Evolutionary conservation across 1,284 basidiomycete species (phyloP), one percentile per base, ranked within the genome.

Genomic region (Psilocybe mexicana): DNA sequence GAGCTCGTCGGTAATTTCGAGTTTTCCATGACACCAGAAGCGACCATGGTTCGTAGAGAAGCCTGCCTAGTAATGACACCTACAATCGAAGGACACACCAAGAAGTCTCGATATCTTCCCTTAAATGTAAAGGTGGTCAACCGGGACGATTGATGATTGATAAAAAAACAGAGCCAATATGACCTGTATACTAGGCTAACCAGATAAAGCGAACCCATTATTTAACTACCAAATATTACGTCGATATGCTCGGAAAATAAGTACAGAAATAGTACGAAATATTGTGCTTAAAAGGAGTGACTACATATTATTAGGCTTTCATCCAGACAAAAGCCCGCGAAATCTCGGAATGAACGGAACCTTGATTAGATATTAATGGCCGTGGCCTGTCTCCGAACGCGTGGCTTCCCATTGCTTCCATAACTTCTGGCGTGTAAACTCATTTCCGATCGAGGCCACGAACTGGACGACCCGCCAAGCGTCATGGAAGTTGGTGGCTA

Each of bases 401-500:
- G 57, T 60, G 6, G 64, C 65, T 52, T 74, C 71, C 76, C 77
- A 82, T 35, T 70, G 68, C 23, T 79, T 74, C 80, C 82, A 84
- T 58, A 83, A 67, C 1, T 60, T 61, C 57, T 70, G 70, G 30
- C 85, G 72, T 33, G 74, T 69, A 11, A 65, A 65, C 51, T 81
- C 76, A 26, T 74, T 70, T 1, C 74, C 81, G 6, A 90, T 75
- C 35, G 73, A 72, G 18, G 74, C 69, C 46, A 82, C 82, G 60
- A 89, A 87, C 58, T 76, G 73, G 14, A 89, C 66, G n/a, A 92
- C 81, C 50, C 78, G 81, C 83, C 85, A 90, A 2, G 84, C 83
- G 66, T 92, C 90, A 43, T 82, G 77, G 77, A 90, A 91, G 67
- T 86, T 83, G 61, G 83, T 90, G 46, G 84, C 89, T 18, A 92